Evolutionary conservation across 2,329 filamentous ascomycete genomes (phyloP), one percentile per base, ranked within the genome.

Genomic region (Rachicladosporium sp.): DNA sequence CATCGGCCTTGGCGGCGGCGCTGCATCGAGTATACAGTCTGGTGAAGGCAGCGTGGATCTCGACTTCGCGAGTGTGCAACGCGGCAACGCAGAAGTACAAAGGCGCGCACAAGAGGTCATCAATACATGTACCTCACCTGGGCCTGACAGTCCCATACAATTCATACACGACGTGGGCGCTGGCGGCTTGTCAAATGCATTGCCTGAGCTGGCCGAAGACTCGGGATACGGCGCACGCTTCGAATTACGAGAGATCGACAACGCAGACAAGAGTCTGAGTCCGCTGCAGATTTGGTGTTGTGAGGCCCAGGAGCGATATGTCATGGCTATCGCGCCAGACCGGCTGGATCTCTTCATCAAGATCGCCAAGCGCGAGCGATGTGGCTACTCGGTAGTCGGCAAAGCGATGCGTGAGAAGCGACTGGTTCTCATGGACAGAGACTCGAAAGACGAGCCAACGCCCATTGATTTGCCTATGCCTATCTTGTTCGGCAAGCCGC

Each of bases 161-260:
- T 89, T 96, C 66, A 96, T 98, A 47, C 91, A 98, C 59, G 91
- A 98, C 57, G 91, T 98, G 34, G 91, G 91, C 46, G 91, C 91
- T 37, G 91, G 91, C 54, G 91, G 91, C 43, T 67, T 88, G 27
- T 87, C 82, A 1, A 82, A 82, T 50, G 88, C 87, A 29, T 69
- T 95, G 10, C 87, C 89, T 6, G 87, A 94, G 59, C 70, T 95
- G 35, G 87, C 93, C 32, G 83, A 93, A 52, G 91, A 98, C 60
- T 87, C 89, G 35, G 86, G 86, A 1, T 81, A 85, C 38, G 91
- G 91, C 41, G 91, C 88, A 37, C 80, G 77, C 34, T 96, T 98
- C 49, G 89, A 98, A 62, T 72, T 98, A n/a, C 79, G 91, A 47
- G 85, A 96, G 55, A 73, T 98, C 30, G 87, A 95, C 58, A 94